Conservation (phyloP, 1,139 yeast genomes). For the Zygoascus meyerae region DNA sequence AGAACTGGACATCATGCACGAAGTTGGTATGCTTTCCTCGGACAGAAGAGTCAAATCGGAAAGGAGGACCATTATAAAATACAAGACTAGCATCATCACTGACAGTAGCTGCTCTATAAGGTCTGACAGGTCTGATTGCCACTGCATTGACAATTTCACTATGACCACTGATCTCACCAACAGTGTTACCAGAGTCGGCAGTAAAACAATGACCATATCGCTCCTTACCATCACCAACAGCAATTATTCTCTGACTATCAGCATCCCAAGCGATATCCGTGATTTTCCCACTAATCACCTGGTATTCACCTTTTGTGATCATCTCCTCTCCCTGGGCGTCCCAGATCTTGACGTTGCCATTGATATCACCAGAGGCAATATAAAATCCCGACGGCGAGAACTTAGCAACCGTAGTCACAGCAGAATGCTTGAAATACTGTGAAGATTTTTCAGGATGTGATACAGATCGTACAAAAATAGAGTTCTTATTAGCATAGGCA, state of each 20-base stretch:
- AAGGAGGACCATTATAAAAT: conserved; percentile 89
- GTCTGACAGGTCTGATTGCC: conserved; percentile 79
- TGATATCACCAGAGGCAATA: conserved; percentile 86
- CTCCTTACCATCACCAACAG: conserved; percentile 94
- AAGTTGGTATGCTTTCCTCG: conserved; percentile 74
- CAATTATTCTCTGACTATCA: conserved; percentile 77
- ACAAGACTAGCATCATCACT: conserved; percentile 83
- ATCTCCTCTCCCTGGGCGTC: conserved; percentile 61
- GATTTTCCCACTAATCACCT: conserved; percentile 74
- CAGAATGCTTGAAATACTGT: conserved; percentile 70
- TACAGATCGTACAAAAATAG: conserved; percentile 66
- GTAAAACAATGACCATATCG: conserved; percentile 89
- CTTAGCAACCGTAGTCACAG: conserved; percentile 70
- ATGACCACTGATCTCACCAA: conserved; percentile 95
- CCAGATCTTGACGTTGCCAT: conserved; percentile 87
- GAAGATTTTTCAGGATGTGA: conserved; percentile 43
- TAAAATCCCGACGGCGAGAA: conserved; percentile 88
- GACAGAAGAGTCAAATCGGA: conserved; percentile 69
- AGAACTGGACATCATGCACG: conserved; percentile 72
- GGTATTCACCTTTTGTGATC: conserved; percentile 72
- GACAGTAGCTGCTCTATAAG: conserved; percentile 90
- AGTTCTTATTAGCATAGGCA: conserved; percentile 77
- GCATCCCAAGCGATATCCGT: conserved; percentile 90
- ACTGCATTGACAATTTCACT: conserved; percentile 81
- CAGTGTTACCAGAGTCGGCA: conserved; percentile 89